These are phyloP conservation scores for Rossbeevera mucosa DNA, from an alignment of 768 basidiomycete species.

Conservation along the genomic window DNA sequence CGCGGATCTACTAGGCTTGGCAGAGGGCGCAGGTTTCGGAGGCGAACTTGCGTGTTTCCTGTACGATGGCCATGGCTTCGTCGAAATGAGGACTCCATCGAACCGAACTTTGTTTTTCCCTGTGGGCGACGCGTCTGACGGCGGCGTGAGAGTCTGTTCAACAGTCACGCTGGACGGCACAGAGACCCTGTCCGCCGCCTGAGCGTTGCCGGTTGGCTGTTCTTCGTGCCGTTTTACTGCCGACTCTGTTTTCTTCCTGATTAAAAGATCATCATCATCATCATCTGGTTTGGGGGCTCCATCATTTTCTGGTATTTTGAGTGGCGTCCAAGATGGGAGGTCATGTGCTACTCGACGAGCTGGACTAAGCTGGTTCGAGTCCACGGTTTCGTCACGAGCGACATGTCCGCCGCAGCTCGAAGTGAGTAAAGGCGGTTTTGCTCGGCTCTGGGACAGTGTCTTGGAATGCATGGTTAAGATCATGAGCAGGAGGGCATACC, in stretches of 20 bases:
- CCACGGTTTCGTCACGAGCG: background rate
- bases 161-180: background rate
- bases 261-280: conserved; percentile 12
- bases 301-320: background rate
- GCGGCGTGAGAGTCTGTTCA: background rate
- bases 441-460: conserved; percentile 8
- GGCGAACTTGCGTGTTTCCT: background rate
- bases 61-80: conserved; percentile 3
- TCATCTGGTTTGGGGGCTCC: conserved; percentile 7
- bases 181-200: background rate
- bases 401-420: conserved; percentile 2
- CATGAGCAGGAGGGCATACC: conserved; percentile 6
- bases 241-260: background rate
- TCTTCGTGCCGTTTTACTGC: background rate
- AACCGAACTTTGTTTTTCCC: conserved; percentile 19
- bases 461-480: conserved; percentile 8
- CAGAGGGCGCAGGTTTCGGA: background rate
- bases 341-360: conserved; percentile 8
- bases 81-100: conserved; percentile 21
- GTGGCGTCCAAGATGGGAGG: conserved; percentile 13
- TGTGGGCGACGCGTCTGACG: background rate
- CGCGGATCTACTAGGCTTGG: background rate
- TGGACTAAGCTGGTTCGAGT: background rate
- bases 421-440: background rate
- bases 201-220: background rate